These are phyloP conservation scores for Cytidiella melzeri DNA, from an alignment of 768 basidiomycete genomes.

Conservation along the genomic window DNA sequence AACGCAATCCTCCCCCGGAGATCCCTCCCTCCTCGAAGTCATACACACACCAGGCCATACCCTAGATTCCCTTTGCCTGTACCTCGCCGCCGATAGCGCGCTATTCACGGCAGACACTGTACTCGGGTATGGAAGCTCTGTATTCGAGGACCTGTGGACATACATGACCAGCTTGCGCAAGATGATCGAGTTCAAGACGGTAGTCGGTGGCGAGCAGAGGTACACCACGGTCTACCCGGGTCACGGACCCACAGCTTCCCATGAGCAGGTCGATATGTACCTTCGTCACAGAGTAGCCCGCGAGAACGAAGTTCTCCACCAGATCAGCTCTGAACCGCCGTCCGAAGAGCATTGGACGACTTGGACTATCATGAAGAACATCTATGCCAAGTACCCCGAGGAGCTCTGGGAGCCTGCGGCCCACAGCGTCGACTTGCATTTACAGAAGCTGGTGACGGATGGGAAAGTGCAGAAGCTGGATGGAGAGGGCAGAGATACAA, in stretches of 20 bases:
- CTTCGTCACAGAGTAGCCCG: constrained; percentile 76
- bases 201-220: constrained; percentile 27
- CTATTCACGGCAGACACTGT: constrained; percentile 91
- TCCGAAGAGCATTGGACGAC: constrained; percentile 44
- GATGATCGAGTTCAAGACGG: constrained; percentile 36
- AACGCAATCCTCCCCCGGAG: constrained; percentile 11
- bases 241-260: constrained; percentile 73
- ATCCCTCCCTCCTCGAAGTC: constrained; percentile 45
- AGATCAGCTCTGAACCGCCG: constrained; percentile 35
- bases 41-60: constrained; percentile 92
- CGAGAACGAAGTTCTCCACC: constrained; percentile 67
- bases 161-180: constrained; percentile 63
- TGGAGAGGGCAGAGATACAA: constrained; percentile 11
- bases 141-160: constrained; percentile 75
- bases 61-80: constrained; percentile 72
- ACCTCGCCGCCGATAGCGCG: constrained; percentile 60
- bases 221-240: constrained; percentile 72
- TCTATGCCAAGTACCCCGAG: constrained; percentile 72
- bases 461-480: constrained; percentile 38
- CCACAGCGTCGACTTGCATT: constrained; percentile 60
- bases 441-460: constrained; percentile 67
- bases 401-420: constrained; percentile 69
- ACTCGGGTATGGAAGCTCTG: constrained; percentile 83
- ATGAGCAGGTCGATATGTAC: constrained; percentile 67
- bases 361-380: constrained; percentile 53